Base-by-base conservation (phyloP, 345 rosid species). In the Citrus maxima region DNA sequence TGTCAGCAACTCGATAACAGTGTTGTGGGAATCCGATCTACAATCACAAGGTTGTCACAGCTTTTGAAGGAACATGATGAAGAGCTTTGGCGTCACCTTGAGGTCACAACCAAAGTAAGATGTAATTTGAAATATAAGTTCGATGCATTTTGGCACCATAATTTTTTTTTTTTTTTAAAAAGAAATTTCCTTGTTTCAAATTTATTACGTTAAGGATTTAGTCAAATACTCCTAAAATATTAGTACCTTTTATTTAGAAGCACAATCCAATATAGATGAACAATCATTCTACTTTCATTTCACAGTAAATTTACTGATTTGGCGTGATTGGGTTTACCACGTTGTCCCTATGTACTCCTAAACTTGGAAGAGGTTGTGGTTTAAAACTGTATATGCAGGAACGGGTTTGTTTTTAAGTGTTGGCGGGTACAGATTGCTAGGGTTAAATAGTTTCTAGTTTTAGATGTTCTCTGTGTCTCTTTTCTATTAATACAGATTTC, bases 1-100 rank as follows among this genome's bases (percentile, higher is more conserved):
- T 93, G 98, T 82, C 98, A 95, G 88, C 99, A 95, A 85, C 96
- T 95, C n/a, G 99, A 95, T 84, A 95, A 95, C 86, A 95, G 99
- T 86, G 98, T 87, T 16, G 98, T 92, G 68, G 99, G 99, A 70
- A 95, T 95, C 64, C 97, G 98, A 73, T 89, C 93, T 77, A 91
- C 98, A 37, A 89, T 95, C 75, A 85, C 97, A 70, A 92, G 81
- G 81, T 85, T 95, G 80, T 92, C 98, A 3, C 88, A 87, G 76
- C 90, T 95, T 79, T 81, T 95, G 81, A 95, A 93, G 85, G 93
- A 92, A 72, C 97, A 95, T 73, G 99, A 95, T 80, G 98, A 95
- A 83, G 99, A 95, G 84, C 98, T 95, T 72, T 95, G 99, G 99
- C 99, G 98, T 69, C 99, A 95, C 85, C 88, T 95, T 77, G 99